Conservation (phyloP, 106 monocot genomes). For the Dactylorhiza incarnata region DNA sequence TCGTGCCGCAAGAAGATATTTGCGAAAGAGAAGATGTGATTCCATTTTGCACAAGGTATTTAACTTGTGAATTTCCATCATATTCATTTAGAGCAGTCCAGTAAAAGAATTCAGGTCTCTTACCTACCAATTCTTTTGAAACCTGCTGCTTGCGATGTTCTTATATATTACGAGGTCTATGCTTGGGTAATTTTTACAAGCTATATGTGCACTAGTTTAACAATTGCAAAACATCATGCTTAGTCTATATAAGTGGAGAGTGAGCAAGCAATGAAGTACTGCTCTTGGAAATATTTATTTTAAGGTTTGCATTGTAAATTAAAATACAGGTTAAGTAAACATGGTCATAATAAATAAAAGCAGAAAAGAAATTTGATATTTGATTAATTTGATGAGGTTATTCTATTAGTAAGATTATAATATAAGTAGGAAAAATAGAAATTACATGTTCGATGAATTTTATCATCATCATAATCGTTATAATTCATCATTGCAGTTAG, state of each 20-base stretch:
- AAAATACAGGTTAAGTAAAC: not conserved
- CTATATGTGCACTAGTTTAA: not conserved
- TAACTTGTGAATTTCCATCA: too few species aligned
- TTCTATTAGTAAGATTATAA: too few species aligned
- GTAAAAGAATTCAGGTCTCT: not conserved
- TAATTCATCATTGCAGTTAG: too few species aligned
- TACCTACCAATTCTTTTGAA: not conserved
- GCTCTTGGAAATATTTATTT: not conserved
- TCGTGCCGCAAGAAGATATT: constrained; percentile 29
- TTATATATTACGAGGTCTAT: not conserved
- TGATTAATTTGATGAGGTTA: not conserved
- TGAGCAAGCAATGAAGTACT: too few species aligned
- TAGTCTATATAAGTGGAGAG: not conserved
- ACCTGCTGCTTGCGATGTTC: not conserved
- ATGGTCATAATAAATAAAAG: not conserved
- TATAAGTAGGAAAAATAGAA: not conserved
- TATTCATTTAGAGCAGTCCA: not conserved
- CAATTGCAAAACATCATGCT: not conserved
- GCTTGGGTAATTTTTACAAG: not conserved
- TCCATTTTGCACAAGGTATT: constrained; percentile 28
- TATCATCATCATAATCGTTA: not conserved
- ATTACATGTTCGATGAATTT: not conserved
- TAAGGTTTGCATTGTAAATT: not conserved
- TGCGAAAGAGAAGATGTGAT: constrained; percentile 29
- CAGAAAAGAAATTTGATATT: not conserved